Evolutionary conservation across 805 yeast genomes (phyloP).

Genomic region (Kockiozyma suomiensis): DNA sequence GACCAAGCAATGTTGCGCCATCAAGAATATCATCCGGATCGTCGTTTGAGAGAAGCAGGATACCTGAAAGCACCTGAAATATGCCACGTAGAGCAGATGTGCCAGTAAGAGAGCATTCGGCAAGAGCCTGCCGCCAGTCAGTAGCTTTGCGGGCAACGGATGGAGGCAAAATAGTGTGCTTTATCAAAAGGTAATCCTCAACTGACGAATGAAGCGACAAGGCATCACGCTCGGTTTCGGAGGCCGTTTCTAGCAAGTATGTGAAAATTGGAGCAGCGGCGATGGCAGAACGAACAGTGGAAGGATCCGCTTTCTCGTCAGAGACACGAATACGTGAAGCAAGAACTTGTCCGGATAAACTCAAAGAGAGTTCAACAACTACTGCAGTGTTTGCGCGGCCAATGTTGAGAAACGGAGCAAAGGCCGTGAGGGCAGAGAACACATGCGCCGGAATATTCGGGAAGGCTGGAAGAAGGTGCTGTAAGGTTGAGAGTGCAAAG

Average conservation of each 20-base stretch:
- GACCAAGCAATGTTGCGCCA: conserved; percentile 47
- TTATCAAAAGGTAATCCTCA: conserved; percentile 8
- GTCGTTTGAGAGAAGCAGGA: conserved; percentile 44
- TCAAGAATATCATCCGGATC: conserved; percentile 44
- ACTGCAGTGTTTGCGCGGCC: conserved; percentile 30
- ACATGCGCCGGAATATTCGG: conserved; percentile 44
- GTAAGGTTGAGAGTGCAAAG: conserved; percentile 17
- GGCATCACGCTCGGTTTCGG: conserved; percentile 10
- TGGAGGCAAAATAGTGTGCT: neutral
- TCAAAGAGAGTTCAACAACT: conserved; percentile 24
- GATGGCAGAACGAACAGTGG: conserved; percentile 5
- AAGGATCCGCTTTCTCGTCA: conserved; percentile 23
- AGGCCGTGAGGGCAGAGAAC: conserved; percentile 42
- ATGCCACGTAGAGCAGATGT: conserved; percentile 41
- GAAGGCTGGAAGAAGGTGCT: conserved; percentile 37
- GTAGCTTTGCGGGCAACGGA: conserved; percentile 36
- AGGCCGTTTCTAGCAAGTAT: conserved; percentile 21
- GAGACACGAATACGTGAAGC: conserved; percentile 22
- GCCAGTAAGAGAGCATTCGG: conserved; percentile 43
- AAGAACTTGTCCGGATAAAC: conserved; percentile 29
- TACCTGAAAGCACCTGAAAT: conserved; percentile 45
- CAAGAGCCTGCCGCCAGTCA: conserved; percentile 47
- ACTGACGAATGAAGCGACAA: conserved; percentile 14
- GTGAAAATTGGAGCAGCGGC: conserved; percentile 18
- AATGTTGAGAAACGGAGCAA: conserved; percentile 46